Evolutionary conservation across 495 filamentous ascomycete genomes (phyloP), one percentile per base, ranked within the genome.

Genomic region (Aspergillus coremiiformis): DNA sequence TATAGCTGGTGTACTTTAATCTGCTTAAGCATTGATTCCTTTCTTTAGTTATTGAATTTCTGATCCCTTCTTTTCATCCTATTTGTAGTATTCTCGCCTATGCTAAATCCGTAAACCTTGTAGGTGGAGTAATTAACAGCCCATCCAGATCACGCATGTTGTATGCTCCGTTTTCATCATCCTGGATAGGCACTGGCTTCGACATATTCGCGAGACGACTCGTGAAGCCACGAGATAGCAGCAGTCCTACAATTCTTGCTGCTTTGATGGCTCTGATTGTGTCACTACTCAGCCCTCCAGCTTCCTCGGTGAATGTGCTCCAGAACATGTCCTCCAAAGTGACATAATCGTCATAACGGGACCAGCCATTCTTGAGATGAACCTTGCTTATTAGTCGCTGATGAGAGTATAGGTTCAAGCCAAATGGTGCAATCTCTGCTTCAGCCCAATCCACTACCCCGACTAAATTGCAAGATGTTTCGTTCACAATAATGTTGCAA

Each of bases 401-500:
- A 3, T 70, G 62, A 23, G 65, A 71, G 45, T 71, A 54, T 3
- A 76, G 59, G 44, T 72, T 73, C 0, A 63, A 41, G 9, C 71
- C 69, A 47, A 69, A 75, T 20, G 72, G 64, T 11, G 58, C 55
- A 39, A 73, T 57, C 51, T 67, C 61, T 0, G 69, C 65, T 56
- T 73, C 65, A 1, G 68, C 67, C 70, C 65, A 73, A 56, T 72
- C 67, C 29, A 74, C 58, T 14, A 74, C 69, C n/a, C 68, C 69
- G 27, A 63, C 59, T 9, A 74, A 50, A 56, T 66, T 62, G 46
- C 56, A 71, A 32, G 64, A 54, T 10, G 5, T 50, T 33, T 66
- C 57, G 30, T 73, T 57, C 1, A 72, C 69, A 29, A 71, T 66
- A 49, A 73, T 65, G 50, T 73, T 73, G 54, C 53, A 65, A 21